These are phyloP conservation scores for Fomes fomentarius DNA, from an alignment of 1,284 basidiomycete genomes.

Conservation along the genomic window DNA sequence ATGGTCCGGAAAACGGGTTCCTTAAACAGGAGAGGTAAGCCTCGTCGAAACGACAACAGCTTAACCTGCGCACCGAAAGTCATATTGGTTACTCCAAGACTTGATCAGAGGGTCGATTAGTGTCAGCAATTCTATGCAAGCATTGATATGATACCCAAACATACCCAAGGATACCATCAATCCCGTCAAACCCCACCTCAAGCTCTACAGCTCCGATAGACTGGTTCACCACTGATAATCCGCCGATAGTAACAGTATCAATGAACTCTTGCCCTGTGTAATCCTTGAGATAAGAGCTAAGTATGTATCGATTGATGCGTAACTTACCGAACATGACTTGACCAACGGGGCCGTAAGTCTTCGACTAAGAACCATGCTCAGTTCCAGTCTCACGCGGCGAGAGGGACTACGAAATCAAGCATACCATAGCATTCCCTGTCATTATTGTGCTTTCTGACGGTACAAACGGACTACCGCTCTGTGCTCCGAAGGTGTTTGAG, in stretches of 20 bases:
- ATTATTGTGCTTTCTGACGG: not conserved
- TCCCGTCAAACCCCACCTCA: constrained; percentile 38
- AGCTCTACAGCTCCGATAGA: constrained; percentile 53
- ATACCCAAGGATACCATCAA: constrained; percentile 51
- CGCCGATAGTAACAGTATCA: constrained; percentile 32
- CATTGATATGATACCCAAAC: not conserved
- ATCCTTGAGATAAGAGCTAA: not conserved
- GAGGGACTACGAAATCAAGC: too few relatives aligned
- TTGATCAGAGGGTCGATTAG: not conserved
- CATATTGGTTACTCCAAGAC: constrained; percentile 48
- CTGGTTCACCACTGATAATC: constrained; percentile 35
- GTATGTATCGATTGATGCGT: not conserved
- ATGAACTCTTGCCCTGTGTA: constrained; percentile 19
- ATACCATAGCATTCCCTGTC: too few relatives aligned
- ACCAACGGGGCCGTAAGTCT: too few relatives aligned
- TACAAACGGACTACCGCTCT: constrained; percentile 2
- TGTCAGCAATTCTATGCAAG: not conserved
- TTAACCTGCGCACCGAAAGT: constrained; percentile 31
- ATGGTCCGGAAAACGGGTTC: not conserved
- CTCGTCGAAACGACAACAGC: not conserved
- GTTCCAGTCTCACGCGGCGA: too few relatives aligned
- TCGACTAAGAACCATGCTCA: too few relatives aligned
- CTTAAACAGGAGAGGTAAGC: too few relatives aligned
- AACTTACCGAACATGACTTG: not conserved
- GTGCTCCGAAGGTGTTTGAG: constrained; percentile 63